Percentiles rank a stretch among this genome's conserved stretches.
phyloP scores from a whole-genome alignment of 1,139 yeast genomes.

The Groenewaldozyma auringiensis region DNA sequence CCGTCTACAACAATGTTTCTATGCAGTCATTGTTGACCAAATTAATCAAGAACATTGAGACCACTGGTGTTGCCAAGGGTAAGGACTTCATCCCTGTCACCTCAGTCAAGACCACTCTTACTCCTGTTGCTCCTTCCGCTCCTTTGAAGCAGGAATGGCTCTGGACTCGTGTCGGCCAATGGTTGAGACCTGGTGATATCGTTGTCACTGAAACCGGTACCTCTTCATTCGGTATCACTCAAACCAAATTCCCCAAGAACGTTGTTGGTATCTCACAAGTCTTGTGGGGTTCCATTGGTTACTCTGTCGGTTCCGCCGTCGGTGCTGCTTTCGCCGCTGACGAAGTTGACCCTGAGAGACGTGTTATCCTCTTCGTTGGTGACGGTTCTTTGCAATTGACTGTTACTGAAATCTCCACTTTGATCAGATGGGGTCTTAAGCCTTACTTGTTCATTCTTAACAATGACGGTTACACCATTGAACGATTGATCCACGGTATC shows the following conservation, averaged over 20 bases:
- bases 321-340: slow-evolving; percentile 84
- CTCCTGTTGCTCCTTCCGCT: slow-evolving; percentile 29
- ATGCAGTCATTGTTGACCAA: slow-evolving; percentile 62
- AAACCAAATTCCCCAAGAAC: slow-evolving; percentile 67
- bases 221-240: slow-evolving; percentile 78
- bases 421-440: slow-evolving; percentile 70
- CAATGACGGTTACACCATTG: slow-evolving; percentile 85
- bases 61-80: slow-evolving; percentile 6
- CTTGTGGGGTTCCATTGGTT: slow-evolving; percentile 88
- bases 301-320: slow-evolving; percentile 72
- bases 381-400: slow-evolving; percentile 88
- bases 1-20: slow-evolving; percentile 68
- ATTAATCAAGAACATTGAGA: slow-evolving; percentile 27
- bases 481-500: slow-evolving; percentile 79
- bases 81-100: slow-evolving; percentile 19
- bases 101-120: slow-evolving; percentile 15
- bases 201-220: slow-evolving; percentile 86
- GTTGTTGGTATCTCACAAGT: slow-evolving; percentile 79
- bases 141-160: slow-evolving; percentile 67
- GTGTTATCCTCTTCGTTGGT: slow-evolving; percentile 79
- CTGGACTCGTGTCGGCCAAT: slow-evolving; percentile 69
- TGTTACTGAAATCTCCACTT: slow-evolving; percentile 78
- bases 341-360: slow-evolving; percentile 58
- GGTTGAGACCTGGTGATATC: slow-evolving; percentile 74
- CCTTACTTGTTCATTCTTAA: slow-evolving; percentile 78